Base-by-base conservation (phyloP, 768 basidiomycete species). In the Mrakia hoshinonis region DNA sequence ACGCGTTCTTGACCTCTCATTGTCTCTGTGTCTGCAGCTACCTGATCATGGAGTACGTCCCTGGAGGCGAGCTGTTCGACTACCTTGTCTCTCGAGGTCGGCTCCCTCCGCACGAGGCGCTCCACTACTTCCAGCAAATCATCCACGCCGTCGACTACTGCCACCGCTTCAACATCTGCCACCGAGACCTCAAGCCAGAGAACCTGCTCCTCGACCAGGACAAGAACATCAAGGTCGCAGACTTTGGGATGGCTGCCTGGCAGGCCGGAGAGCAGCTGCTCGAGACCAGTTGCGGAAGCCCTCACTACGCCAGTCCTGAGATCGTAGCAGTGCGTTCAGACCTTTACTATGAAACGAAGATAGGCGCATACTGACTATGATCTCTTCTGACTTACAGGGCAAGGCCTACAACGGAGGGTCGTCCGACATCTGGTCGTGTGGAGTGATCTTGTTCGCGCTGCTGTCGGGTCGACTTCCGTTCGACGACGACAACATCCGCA, bases 211-310 rank as follows among this genome's bases (percentile, higher is more conserved):
- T 95, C 62, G 90, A 92, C 81, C 82, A 84, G 48, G 82, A 90
- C 76, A 85, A 84, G 74, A 92, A 92, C 77, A 87, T 97, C 85
- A 98, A 95, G 78, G 87, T 97, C 43, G 92, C 91, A 2, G 94
- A 97, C 80, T 94, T 96, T 78, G 93, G 94, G n/a, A 93, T 96
- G 90, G 92, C 93, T 4, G 89, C 90, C 43, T 93, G 90, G 88
- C 90, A 92, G 79, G 89, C 89, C 49, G 85, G 85, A 49, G 85
- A 87, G 49, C 84, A 88, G 52, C 85, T 93, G 74, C 83, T 96
- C 63, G 84, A 85, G 76, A 96, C 93, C 0, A 89, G 89, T 29
- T 96, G 94, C 75, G 94, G 94, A 38, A 92, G 90, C 75, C 93
- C 93, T 68, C 94, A 96, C 79, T 96, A 98, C 72, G 92, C 92